Base-by-base conservation (phyloP, 768 basidiomycete species). In the Cubamyces sp. region DNA sequence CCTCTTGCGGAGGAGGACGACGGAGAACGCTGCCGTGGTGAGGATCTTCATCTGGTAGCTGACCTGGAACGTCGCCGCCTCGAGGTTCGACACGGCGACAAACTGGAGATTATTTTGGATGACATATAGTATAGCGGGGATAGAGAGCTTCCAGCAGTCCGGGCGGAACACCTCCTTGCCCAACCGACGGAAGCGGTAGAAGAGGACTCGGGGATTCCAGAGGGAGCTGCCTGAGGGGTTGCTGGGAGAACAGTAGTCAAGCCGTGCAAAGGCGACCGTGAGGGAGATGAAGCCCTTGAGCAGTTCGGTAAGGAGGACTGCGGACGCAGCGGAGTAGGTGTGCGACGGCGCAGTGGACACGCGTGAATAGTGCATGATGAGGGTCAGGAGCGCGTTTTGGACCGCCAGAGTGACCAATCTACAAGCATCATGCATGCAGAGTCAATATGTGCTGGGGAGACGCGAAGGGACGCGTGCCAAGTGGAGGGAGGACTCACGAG, bases 1-100 rank as follows among this genome's bases (percentile, higher is more conserved):
- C 69, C 82, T 84, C 71, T 82, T 91, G 43, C 94, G 87, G 16
- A 96, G 84, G 62, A 98, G 82, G 1, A 85, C 75, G 57, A 96
- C 94, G 46, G 92, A 93, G 74, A 96, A 96, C 53, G 90, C 93
- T 21, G 94, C 96, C 16, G 95, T 98, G 51, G 95, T 98, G 59
- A 98, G 83, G 73, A 98, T 98, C 76, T 98, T 98, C 95, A 98
- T 96, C 76, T 98, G 95, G 74, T 98, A 96, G 9, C 92, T 92
- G 64, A 98, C 94, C 74, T 98, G 96, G 78, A 98, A 99, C 3
- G 96, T 94, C 15, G 97, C 96, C 55, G 94, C 96, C 41, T 94
- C 93, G 60, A 99, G 85, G 76, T 99, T 98, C 66, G 87, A 86
- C 64, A 96, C 90, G 23, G 97, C 97, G 66, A 97, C 93, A 75